phyloP scores from a whole-genome alignment of 306 rosid species.

The Cucurbita moschata region DNA sequence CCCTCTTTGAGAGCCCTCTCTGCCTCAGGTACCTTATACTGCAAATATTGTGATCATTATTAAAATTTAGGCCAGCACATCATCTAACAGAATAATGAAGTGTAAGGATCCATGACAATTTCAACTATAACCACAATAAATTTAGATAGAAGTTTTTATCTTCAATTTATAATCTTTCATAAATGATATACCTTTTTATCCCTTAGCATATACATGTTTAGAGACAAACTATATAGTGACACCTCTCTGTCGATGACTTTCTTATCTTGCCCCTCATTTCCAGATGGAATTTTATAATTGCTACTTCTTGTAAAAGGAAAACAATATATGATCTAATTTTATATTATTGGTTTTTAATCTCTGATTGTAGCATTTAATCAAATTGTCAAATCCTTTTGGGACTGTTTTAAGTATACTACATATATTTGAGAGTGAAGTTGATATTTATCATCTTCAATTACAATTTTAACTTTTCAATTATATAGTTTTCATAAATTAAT shows the following conservation, averaged over 20 bases:
- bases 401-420: background rate
- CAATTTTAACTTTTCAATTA: background rate
- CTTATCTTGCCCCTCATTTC: background rate
- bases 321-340: background rate
- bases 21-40: conserved; percentile 54
- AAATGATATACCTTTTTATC: background rate
- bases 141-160: background rate
- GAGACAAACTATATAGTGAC: background rate
- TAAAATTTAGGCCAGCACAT: background rate
- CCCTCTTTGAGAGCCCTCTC: conserved; percentile 54
- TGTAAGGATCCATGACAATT: background rate
- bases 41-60: conserved; percentile 7
- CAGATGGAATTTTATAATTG: background rate
- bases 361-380: background rate
- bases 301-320: background rate
- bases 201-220: too few relatives aligned
- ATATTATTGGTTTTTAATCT: background rate
- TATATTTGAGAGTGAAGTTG: background rate
- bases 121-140: background rate
- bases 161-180: background rate
- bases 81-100: background rate
- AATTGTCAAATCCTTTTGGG: background rate
- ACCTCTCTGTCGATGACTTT: background rate
- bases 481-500: too few relatives aligned
- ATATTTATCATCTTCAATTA: too few relatives aligned